Base-by-base conservation (phyloP, 805 yeast genomes). In the Hanseniaspora hatyaiensis region DNA sequence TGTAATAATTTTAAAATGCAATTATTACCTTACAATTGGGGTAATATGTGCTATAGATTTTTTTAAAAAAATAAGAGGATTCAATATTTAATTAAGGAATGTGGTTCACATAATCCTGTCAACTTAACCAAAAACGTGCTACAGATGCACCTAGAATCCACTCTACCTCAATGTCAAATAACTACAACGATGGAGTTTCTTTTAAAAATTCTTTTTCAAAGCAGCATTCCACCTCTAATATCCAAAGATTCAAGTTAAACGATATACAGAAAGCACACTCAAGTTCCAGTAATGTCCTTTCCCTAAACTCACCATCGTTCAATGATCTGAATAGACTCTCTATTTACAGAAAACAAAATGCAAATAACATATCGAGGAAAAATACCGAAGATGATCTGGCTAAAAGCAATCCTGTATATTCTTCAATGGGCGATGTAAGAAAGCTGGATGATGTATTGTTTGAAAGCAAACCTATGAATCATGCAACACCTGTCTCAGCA, bases 351-450 rank as follows among this genome's bases (percentile, higher is more conserved):
- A 33, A 33, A 6, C 19, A 30, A 2, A 31, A 40, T 13, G 4
- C 33, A 6, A 33, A 33, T 12, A 18, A 16, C 22, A 16, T 6
- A 6, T 30, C 33, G 11, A 8, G 11, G 11, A 26, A 26, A 8
- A 26, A 26, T 26, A 26, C 29, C 29, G 11, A 26, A 26, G 11
- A 26, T 26, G 29, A 26, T 26, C 6, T 8, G 9, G 11, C 11
- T 26, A 11, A 33, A 33, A 16, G 18, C 6, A 18, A 22, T 16
- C 11, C 34, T 13, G 15, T 33, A 4, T 36, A 43, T 28, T 34
- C 47, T 22, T 43, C 47, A 19, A 43, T 43, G 47, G 6, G 31
- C 20, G 47, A 36, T 29, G 12, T 43, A 5, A 28, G 29, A 22
- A 22, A 26, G 2, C 20, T 15, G n/a, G 15, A 22, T 11, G 28